phyloP scores from a whole-genome alignment of 768 basidiomycete species.

The Dioszegia aurantiaca region DNA sequence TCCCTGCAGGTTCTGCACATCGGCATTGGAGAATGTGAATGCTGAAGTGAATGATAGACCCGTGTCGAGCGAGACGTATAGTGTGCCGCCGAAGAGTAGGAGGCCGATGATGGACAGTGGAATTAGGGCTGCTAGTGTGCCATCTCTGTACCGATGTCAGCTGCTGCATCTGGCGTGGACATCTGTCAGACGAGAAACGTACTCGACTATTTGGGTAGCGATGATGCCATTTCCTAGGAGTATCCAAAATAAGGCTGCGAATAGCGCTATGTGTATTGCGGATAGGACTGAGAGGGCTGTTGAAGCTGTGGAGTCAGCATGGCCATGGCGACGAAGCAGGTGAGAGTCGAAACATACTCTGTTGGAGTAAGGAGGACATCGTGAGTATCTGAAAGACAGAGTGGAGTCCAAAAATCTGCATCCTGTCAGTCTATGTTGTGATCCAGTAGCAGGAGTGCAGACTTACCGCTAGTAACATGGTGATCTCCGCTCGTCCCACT shows the following conservation, averaged over 20 bases:
- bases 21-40: conserved; percentile 62
- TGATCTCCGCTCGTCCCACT: conserved; percentile 61
- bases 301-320: conserved; percentile 53
- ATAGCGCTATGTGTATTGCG: conserved; percentile 74
- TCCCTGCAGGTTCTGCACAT: conserved; percentile 61
- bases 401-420: conserved; percentile 56
- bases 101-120: conserved; percentile 66
- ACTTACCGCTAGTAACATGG: conserved; percentile 42
- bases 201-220: conserved; percentile 75
- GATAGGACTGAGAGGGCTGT: conserved; percentile 66
- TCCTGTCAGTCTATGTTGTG: neutral
- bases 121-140: conserved; percentile 50
- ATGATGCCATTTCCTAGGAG: conserved; percentile 54
- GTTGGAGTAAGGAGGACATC: conserved; percentile 72
- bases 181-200: no score
- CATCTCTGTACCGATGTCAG: conserved; percentile 31
- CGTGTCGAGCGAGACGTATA: conserved; percentile 81
- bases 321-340: neutral
- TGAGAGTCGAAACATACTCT: conserved; percentile 55
- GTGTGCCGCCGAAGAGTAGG: conserved; percentile 69
- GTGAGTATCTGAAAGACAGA: conserved; percentile 72
- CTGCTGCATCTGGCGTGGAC: no score
- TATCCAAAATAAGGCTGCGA: conserved; percentile 71
- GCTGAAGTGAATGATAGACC: conserved; percentile 63
- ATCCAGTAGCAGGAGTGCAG: conserved; percentile 2